phyloP scores from a whole-genome alignment of 2,329 filamentous ascomycete species.

The Dendrostoma leiphaemia region DNA sequence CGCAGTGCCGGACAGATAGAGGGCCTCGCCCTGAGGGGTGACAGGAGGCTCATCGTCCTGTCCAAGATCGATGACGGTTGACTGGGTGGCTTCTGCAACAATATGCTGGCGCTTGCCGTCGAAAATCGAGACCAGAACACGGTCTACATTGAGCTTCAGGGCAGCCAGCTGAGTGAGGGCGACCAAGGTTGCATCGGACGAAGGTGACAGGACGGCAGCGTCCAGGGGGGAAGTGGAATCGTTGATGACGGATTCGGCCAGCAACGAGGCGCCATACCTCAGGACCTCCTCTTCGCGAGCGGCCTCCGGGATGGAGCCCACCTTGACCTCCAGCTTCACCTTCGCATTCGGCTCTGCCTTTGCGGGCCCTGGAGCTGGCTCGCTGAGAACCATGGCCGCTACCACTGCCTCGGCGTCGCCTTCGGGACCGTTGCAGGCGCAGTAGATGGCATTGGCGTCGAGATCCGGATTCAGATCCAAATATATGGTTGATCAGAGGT shows the following conservation, averaged over 20 bases:
- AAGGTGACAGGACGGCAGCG: neutral
- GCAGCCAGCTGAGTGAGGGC: constrained; percentile 43
- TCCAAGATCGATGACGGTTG: neutral
- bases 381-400: neutral
- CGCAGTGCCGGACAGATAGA: constrained; percentile 5
- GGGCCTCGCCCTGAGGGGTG: neutral
- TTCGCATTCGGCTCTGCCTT: no score
- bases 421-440: no score
- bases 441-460: no score
- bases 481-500: no score
- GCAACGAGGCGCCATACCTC: constrained; percentile 4
- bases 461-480: no score
- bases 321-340: no score
- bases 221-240: neutral
- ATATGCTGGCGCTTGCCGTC: constrained; percentile 14
- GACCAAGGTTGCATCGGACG: neutral
- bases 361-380: neutral
- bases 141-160: constrained; percentile 38
- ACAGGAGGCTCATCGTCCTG: neutral
- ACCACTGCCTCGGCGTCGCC: no score
- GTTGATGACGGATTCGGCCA: constrained; percentile 5
- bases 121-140: constrained; percentile 27
- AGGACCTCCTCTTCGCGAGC: neutral
- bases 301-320: neutral
- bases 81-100: constrained; percentile 14